Evolutionary conservation across 148 eudicot species (phyloP), one percentile per base, ranked within the genome.

Genomic region (Heliamphora exappendiculata): DNA sequence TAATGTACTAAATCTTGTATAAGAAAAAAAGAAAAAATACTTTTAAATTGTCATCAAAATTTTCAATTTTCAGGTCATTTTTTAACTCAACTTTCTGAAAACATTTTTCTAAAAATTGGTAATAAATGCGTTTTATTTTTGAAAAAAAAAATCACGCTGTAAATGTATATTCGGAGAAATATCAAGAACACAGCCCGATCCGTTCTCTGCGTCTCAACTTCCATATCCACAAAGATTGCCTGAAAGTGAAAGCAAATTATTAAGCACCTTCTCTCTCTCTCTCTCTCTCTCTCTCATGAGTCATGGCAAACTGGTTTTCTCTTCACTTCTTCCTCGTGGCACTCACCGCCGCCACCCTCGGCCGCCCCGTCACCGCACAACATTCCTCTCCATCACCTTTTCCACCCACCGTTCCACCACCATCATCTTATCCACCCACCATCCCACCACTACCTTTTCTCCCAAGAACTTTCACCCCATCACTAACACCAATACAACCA

Each of bases 311-410:
- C 17, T 33, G 74, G 57, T 11, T 29, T 28, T 28, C 53, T 74
- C 54, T 73, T 63, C 62, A 44, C 24, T 50, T 34, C 80, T 51
- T 55, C 60, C 37, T 78, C n/a, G 5, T 33, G 60, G 36, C 50
- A 13, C 24, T 78, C 62, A 31, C 67, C 66, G 29, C 55, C 37
- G 9, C 77, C 67, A 53, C 50, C 81, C 44, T 70, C 79, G 34
- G 41, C 79, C 63, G 57, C 76, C 58, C 50, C 70, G 45, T 31
- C 70, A 62, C 77, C 10, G 45, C 70, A 22, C 54, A 58, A 71
- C 5, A 50, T 16, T 34, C 17, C 16, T 33, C 60, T 67, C 50
- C 6, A n/a, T 39, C 58, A 24, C n/a, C 36, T 0, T 28, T 31
- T 3, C 73, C 45, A 1, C 54, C 20, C 51, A 22, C 75, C 49